phyloP scores from a whole-genome alignment of 2,329 filamentous ascomycete genomes.

The Diatrype stigma region DNA sequence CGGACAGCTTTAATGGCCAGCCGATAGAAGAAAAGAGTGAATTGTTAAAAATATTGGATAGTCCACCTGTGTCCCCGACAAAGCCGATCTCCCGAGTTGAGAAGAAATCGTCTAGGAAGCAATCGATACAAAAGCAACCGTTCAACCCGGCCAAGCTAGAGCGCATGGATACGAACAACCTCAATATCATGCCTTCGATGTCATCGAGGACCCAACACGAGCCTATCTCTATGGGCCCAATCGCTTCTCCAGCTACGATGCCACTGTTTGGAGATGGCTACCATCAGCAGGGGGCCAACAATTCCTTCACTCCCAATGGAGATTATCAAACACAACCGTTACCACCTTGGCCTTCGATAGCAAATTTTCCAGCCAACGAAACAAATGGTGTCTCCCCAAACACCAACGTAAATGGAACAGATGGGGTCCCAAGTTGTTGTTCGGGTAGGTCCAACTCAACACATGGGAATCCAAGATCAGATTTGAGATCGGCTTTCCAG shows the following conservation, averaged over 20 bases:
- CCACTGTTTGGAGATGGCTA: background rate
- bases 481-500: constrained; percentile 4
- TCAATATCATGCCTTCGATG: constrained; percentile 39
- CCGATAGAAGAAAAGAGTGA: background rate
- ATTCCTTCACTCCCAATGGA: background rate
- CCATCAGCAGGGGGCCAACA: background rate
- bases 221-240: constrained; percentile 7
- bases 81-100: constrained; percentile 40
- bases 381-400: constrained; percentile 4
- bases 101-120: constrained; percentile 35
- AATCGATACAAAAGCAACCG: constrained; percentile 40
- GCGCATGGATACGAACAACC: constrained; percentile 48
- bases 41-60: constrained; percentile 15
- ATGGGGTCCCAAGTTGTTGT: constrained; percentile 1
- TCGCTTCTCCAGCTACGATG: background rate
- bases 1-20: background rate
- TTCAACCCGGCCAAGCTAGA: constrained; percentile 45
- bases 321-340: background rate
- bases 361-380: background rate
- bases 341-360: background rate
- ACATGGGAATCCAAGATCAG: background rate
- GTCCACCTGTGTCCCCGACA: constrained; percentile 32
- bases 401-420: background rate
- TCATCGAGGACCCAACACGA: constrained; percentile 27
- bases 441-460: background rate